Conservation (phyloP, 805 yeast species). For the Clavispora vitiphila region DNA sequence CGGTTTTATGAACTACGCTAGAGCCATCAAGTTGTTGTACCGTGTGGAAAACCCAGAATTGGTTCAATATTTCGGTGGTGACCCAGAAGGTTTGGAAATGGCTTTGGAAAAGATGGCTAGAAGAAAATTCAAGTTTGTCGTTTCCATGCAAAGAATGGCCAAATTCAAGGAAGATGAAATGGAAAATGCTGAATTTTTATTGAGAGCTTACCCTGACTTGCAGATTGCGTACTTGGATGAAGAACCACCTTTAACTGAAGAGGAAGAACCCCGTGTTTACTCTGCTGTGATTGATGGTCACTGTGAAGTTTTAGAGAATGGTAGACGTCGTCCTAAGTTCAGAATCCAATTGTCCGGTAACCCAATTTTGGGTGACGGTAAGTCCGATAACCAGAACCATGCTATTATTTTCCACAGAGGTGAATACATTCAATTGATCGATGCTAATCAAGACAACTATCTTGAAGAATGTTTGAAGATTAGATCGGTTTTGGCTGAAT, state of each 20-base stretch:
- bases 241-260: conserved; percentile 48
- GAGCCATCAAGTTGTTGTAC: conserved; percentile 41
- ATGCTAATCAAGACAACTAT: conserved; percentile 82
- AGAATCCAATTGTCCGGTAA: conserved; percentile 67
- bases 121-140: conserved; percentile 59
- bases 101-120: conserved; percentile 76
- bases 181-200: conserved; percentile 53
- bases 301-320: conserved; percentile 55
- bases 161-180: conserved; percentile 52
- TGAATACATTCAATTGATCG: conserved; percentile 74
- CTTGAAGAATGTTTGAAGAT: conserved; percentile 78
- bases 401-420: conserved; percentile 73
- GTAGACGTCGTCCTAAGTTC: conserved; percentile 50
- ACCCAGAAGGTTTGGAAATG: conserved; percentile 92
- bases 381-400: conserved; percentile 78
- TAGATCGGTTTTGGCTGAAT: conserved; percentile 69
- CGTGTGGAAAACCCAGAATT: conserved; percentile 52
- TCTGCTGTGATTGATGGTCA: conserved; percentile 70
- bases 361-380: conserved; percentile 82
- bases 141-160: conserved; percentile 58
- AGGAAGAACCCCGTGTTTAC: conserved; percentile 47
- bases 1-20: conserved; percentile 44
- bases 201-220: conserved; percentile 63
- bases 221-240: conserved; percentile 60
- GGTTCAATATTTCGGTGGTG: conserved; percentile 98